phyloP scores from a whole-genome alignment of 371 early-diverging fungal genomes.

The Syncephalis plumigaleata region DNA sequence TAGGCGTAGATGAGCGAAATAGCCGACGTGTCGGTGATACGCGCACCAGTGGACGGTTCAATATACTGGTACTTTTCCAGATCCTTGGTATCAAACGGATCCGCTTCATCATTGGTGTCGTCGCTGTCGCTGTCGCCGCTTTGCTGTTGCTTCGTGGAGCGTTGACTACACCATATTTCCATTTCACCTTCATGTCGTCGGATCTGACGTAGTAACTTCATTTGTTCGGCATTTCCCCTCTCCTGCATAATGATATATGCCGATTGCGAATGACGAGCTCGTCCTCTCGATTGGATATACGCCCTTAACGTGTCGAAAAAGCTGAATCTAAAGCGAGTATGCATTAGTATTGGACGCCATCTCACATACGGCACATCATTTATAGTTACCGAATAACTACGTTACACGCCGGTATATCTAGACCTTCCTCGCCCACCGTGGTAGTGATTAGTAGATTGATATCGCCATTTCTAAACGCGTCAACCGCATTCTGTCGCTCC shows the following conservation, averaged over 20 bases:
- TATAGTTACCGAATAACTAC: constrained; percentile 64
- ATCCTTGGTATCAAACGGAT: constrained; percentile 7
- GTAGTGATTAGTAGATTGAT: constrained; percentile 79
- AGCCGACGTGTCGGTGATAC: constrained; percentile 38
- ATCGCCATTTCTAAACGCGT: constrained; percentile 44
- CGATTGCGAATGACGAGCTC: constrained; percentile 66
- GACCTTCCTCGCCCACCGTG: constrained; percentile 91
- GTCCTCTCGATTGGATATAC: constrained; percentile 87
- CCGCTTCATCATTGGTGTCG: constrained; percentile 8
- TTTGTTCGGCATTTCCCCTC: constrained; percentile 19
- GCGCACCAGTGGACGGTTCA: constrained; percentile 38
- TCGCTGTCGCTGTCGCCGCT: constrained; percentile 22
- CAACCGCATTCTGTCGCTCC: constrained; percentile 43
- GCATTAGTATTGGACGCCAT: not conserved
- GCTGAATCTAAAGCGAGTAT: constrained; percentile 45
- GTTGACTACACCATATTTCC: constrained; percentile 22
- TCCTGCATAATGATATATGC: constrained; percentile 58
- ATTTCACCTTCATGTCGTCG: constrained; percentile 26
- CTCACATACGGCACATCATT: not conserved
- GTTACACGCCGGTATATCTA: constrained; percentile 93
- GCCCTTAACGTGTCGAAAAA: constrained; percentile 46
- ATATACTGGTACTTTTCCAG: constrained; percentile 14
- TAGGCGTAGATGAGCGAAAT: constrained; percentile 32
- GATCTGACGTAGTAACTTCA: constrained; percentile 17
- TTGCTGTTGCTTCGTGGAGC: constrained; percentile 7